Conservation (phyloP, 371 early-diverging fungal genomes). For the Rhizopus microsporus region DNA sequence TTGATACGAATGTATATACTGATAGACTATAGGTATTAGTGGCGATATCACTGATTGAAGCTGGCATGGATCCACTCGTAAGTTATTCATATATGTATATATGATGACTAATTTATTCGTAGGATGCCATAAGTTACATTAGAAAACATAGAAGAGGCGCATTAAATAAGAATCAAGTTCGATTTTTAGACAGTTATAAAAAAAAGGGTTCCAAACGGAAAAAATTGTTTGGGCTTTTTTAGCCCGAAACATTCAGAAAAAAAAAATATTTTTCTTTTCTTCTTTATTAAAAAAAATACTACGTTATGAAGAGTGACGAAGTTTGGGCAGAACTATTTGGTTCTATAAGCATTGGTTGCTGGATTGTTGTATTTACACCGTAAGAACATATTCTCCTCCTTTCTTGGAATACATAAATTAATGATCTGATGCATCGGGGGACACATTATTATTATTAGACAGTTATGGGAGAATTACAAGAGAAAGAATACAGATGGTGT, state of each 20-base stretch:
- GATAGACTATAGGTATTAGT: constrained; percentile 49
- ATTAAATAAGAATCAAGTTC: constrained; percentile 66
- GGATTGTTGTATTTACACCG: constrained; percentile 74
- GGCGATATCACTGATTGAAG: constrained; percentile 63
- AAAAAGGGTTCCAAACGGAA: background rate
- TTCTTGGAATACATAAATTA: too few species aligned
- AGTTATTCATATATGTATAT: constrained; percentile 1
- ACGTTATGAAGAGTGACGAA: constrained; percentile 15
- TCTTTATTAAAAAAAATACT: constrained; percentile 8
- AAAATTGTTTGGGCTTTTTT: constrained; percentile 1
- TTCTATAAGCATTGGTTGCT: constrained; percentile 59
- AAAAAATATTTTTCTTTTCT: constrained; percentile 7
- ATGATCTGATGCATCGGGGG: too few species aligned
- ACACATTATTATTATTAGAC: constrained; percentile 35
- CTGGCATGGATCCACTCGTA: constrained; percentile 70
- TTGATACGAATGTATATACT: background rate
- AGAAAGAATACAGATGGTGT: constrained; percentile 66
- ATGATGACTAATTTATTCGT: background rate
- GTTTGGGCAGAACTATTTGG: constrained; percentile 41
- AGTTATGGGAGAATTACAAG: constrained; percentile 65
- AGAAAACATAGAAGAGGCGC: constrained; percentile 65
- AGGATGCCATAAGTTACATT: constrained; percentile 65
- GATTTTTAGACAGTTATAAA: constrained; percentile 48
- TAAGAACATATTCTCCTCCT: constrained; percentile 37
- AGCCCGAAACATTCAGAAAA: background rate